These are phyloP conservation scores for Pyrrhoderma noxium DNA, from an alignment of 1,284 basidiomycete genomes.

Conservation along the genomic window DNA sequence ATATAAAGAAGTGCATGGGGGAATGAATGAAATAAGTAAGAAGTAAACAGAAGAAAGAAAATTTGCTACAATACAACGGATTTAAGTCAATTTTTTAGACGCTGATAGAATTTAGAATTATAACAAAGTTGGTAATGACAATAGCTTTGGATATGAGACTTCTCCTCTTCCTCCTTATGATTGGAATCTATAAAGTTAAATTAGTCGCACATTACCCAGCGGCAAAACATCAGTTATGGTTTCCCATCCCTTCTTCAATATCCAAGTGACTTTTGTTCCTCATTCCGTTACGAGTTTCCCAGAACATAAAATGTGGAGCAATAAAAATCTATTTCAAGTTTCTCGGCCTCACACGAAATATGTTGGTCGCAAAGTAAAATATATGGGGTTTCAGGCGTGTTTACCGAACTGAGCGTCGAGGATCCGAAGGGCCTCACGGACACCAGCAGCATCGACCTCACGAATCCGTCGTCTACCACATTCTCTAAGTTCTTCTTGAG, in stretches of 20 bases:
- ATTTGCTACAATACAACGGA: constrained; percentile 7
- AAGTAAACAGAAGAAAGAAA: neutral
- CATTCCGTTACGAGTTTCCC: no score
- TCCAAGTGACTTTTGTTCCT: no score
- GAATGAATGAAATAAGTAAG: no score
- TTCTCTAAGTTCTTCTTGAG: constrained; percentile 50
- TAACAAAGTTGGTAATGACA: neutral
- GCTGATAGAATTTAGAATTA: neutral
- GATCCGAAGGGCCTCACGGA: constrained; percentile 70
- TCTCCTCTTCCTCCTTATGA: neutral
- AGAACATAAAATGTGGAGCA: no score
- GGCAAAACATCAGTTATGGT: neutral
- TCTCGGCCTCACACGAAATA: no score
- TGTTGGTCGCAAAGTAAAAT: no score
- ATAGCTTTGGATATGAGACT: neutral
- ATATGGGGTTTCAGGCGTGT: constrained; percentile 19
- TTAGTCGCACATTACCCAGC: constrained; percentile 3
- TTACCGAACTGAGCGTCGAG: constrained; percentile 63
- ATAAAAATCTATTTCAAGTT: no score
- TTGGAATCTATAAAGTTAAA: constrained; percentile 1
- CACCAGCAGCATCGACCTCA: constrained; percentile 71
- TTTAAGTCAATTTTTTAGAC: neutral
- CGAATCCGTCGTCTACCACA: constrained; percentile 56
- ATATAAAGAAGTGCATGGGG: no score
- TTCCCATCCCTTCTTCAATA: neutral